Conservation (phyloP, 148 eudicot species). For the Salicornia ramosissima region DNA sequence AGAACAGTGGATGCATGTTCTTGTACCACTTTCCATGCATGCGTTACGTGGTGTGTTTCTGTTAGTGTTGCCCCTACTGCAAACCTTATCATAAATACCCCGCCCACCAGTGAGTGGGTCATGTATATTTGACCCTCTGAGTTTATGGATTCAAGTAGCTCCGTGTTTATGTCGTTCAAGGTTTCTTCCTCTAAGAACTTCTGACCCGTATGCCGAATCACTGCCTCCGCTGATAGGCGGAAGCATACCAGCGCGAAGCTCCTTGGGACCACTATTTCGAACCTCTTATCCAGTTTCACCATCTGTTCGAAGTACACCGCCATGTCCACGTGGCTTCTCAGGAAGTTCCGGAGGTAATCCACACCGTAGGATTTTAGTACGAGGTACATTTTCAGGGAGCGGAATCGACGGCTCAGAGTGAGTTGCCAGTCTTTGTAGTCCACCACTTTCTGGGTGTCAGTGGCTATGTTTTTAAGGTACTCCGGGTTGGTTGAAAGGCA, state of each 20-base stretch:
- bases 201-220: not conserved
- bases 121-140: slow-evolving; percentile 35
- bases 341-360: slow-evolving; percentile 33
- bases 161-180: slow-evolving; percentile 30
- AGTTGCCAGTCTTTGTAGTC: slow-evolving; percentile 72
- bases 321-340: slow-evolving; percentile 51
- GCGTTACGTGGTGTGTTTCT: slow-evolving; percentile 34
- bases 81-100: slow-evolving; percentile 37
- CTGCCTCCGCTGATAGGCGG: slow-evolving; percentile 30
- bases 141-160: slow-evolving; percentile 46
- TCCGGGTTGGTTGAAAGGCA: slow-evolving; percentile 48
- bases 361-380: slow-evolving; percentile 49
- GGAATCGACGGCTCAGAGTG: slow-evolving; percentile 42
- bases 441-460: slow-evolving; percentile 42
- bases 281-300: slow-evolving; percentile 25
- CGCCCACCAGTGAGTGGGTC: slow-evolving; percentile 50
- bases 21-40: slow-evolving; percentile 46
- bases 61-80: slow-evolving; percentile 49
- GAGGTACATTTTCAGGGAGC: slow-evolving; percentile 53
- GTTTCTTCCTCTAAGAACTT: slow-evolving; percentile 19
- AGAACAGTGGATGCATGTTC: slow-evolving; percentile 38
- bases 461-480: slow-evolving; percentile 44
- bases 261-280: slow-evolving; percentile 44
- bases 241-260: slow-evolving; percentile 45
- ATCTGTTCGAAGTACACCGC: slow-evolving; percentile 42